Evolutionary conservation across 306 rosid species (phyloP).

Genomic region (Comarum palustre): DNA sequence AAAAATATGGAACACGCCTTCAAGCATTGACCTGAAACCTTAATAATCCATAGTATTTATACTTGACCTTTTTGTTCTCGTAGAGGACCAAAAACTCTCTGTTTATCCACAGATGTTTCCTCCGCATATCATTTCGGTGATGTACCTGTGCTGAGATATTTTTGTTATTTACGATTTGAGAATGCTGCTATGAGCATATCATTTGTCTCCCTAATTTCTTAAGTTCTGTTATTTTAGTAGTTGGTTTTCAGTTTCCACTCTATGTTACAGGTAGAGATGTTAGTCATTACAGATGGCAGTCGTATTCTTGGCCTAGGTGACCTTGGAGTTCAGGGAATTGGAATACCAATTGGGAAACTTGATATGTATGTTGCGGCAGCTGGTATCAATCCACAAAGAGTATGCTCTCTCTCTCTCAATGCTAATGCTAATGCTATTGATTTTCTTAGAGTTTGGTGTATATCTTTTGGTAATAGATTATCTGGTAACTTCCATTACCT

Average conservation of each 20-base stretch:
- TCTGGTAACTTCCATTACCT: constrained; percentile 18
- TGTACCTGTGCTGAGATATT: neutral
- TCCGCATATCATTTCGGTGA: neutral
- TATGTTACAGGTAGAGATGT: constrained; percentile 92
- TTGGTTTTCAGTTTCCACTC: constrained; percentile 24
- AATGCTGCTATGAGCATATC: neutral
- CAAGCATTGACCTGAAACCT: neutral
- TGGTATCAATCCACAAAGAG: constrained; percentile 91
- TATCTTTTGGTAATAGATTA: constrained; percentile 11
- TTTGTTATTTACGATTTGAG: neutral
- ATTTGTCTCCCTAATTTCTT: neutral
- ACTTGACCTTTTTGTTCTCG: neutral
- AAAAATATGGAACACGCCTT: neutral
- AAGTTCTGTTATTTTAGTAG: neutral
- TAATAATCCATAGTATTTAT: neutral
- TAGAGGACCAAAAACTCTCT: neutral
- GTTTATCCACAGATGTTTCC: neutral
- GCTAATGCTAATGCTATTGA: too few species aligned
- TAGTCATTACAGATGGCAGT: constrained; percentile 97
- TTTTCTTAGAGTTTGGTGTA: constrained; percentile 8
- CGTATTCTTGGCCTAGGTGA: constrained; percentile 99
- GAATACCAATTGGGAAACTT: constrained; percentile 95
- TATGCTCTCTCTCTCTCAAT: constrained; percentile 39
- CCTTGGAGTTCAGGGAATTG: constrained; percentile 99
- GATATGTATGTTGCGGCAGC: constrained; percentile 99